A percentile compares a stretch with the other conserved stretches of the same genome.
These are phyloP conservation scores for Verticillium longisporum DNA, from an alignment of 2,329 filamentous ascomycete genomes.

Conservation along the genomic window DNA sequence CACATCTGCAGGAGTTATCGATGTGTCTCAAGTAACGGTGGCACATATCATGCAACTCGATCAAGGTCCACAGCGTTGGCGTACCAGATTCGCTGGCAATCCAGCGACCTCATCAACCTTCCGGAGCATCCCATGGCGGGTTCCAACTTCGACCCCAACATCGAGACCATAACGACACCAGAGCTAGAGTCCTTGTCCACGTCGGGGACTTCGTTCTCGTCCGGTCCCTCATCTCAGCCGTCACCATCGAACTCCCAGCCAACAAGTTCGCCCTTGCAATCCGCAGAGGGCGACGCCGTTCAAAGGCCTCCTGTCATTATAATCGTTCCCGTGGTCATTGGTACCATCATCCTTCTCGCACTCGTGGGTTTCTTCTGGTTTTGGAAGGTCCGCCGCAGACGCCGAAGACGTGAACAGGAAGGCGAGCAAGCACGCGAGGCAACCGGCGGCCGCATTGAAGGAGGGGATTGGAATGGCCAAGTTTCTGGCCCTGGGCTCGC, in stretches of 20 bases:
- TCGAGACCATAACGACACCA: background rate
- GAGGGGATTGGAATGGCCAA: background rate
- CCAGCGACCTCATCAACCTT: background rate
- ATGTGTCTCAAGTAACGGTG: no score
- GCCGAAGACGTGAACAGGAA: background rate
- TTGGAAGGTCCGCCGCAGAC: background rate
- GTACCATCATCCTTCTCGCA: no score
- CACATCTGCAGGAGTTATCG: background rate
- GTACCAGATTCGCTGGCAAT: background rate
- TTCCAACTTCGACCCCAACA: background rate
- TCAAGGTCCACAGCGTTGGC: background rate
- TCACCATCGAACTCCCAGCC: no score
- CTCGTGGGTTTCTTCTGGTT: no score
- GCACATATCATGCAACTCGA: no score
- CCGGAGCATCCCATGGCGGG: background rate
- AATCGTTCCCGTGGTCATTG: no score
- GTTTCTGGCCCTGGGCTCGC: background rate
- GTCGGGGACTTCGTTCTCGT: background rate
- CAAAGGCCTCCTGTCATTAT: no score
- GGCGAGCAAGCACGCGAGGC: no score
- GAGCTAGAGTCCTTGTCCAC: background rate
- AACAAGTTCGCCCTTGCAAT: no score
- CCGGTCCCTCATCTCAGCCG: no score
- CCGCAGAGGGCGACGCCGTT: no score
- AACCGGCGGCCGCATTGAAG: no score